These are phyloP conservation scores for Penicillium pulvis DNA, from an alignment of 495 filamentous ascomycete species.

Conservation along the genomic window DNA sequence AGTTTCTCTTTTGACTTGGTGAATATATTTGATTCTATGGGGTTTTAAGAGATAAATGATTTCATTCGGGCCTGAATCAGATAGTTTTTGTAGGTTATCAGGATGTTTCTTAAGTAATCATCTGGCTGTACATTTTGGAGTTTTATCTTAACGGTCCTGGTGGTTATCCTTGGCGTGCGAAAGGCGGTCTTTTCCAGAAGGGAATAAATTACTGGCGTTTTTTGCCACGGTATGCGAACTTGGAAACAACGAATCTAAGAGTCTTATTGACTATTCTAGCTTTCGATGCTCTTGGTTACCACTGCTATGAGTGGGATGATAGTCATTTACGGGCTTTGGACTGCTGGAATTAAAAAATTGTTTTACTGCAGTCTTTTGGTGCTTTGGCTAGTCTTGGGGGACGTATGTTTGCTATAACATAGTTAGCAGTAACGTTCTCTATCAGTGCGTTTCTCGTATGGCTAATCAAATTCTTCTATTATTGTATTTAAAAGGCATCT, in stretches of 20 bases:
- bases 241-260: too few relatives aligned
- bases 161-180: too few relatives aligned
- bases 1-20: constrained; percentile 11
- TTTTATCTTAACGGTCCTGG: too few relatives aligned
- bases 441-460: constrained; percentile 1
- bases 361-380: constrained; percentile 2
- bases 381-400: constrained; percentile 3
- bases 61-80: background rate
- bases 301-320: background rate
- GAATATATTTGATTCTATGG: constrained; percentile 1
- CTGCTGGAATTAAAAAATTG: background rate
- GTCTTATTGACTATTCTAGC: too few relatives aligned
- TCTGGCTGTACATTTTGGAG: too few relatives aligned
- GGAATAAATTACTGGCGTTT: too few relatives aligned
- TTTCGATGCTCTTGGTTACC: too few relatives aligned
- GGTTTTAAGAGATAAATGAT: background rate
- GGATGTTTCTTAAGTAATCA: too few relatives aligned
- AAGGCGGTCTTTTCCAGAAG: too few relatives aligned
- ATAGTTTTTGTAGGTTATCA: constrained; percentile 8
- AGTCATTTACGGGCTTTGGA: constrained; percentile 6
- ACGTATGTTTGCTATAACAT: background rate
- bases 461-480: constrained; percentile 8
- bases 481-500: constrained; percentile 8
- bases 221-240: too few relatives aligned
- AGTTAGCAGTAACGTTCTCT: constrained; percentile 10